Base-by-base conservation (phyloP, 1,139 yeast genomes). In the Pichia sp. region DNA sequence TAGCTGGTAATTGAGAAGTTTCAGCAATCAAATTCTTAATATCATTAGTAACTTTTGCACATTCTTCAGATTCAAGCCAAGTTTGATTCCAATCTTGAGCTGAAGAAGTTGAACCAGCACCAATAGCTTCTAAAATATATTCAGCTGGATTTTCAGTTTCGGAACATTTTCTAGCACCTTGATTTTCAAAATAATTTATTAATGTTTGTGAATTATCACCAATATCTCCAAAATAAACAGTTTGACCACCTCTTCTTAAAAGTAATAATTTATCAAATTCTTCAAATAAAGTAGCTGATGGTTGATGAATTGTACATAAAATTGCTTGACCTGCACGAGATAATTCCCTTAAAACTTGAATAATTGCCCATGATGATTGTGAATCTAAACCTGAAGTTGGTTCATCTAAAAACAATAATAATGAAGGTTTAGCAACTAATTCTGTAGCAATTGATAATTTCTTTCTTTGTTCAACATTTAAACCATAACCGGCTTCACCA, bases 151-250 rank as follows among this genome's bases (percentile, higher is more conserved):
- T 76, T 61, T 59, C 80, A 59, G 46, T 56, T 47, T 37, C 43
- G 5, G 66, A 64, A 62, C 81, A 76, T 40, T 63, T 58, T 42
- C 78, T 61, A 21, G 74, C 71, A 42, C 80, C 80, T 46, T 73
- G 62, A 34, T 57, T 56, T 53, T 75, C 80, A 53, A 76, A 76
- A 49, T 76, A 76, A 28, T 62, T 50, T 34, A 74, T 59, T 36
- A 76, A 55, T 2, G 68, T 65, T 11, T 54, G 40, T 33, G 78
- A 74, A 47, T 71, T 62, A 35, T 66, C 53, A 42, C 81, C 81
- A 50, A 76, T 69, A 48, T 74, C 77, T 42, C 79, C 79, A 53
- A 73, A 74, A 47, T 75, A 76, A 35, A 75, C 79, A 5, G 79
- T 74, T 58, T 70, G 66, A 40, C 81, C 81, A 47, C 75, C 75